Percentiles rank a stretch among this genome's conserved stretches.
These are phyloP conservation scores for Chaetomium sp. DNA, from an alignment of 2,329 filamentous ascomycete species.

Conservation along the genomic window DNA sequence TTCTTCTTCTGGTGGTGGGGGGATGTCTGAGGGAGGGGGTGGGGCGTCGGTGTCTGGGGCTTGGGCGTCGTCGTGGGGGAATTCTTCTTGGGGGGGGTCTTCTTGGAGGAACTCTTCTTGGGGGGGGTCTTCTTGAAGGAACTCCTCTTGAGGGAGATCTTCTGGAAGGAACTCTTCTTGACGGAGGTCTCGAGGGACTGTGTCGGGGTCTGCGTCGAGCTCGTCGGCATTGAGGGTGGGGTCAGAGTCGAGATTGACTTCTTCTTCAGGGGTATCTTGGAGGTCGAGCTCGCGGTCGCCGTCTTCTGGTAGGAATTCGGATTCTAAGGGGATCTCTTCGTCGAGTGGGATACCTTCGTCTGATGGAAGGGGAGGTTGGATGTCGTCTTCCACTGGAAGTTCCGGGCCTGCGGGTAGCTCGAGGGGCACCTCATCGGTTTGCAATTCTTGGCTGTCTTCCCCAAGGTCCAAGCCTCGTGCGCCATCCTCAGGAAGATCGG, in stretches of 20 bases:
- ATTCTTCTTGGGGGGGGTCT: too few relatives aligned
- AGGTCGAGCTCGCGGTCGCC: not conserved
- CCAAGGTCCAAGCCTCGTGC: not conserved
- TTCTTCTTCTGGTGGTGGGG: conserved; percentile 9
- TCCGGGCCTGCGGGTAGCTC: not conserved
- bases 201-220: not conserved
- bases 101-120: too few relatives aligned
- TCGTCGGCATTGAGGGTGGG: not conserved
- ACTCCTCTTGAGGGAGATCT: not conserved
- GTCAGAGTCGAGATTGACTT: not conserved
- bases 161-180: not conserved
- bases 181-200: not conserved
- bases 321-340: not conserved
- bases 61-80: too few relatives aligned
- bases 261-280: not conserved
- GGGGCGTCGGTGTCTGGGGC: too few relatives aligned
- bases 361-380: not conserved
- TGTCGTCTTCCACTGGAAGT: not conserved
- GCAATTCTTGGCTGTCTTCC: not conserved
- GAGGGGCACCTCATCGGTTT: not conserved
- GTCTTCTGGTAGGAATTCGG: not conserved
- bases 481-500: not conserved
- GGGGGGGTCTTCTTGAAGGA: too few relatives aligned
- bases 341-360: not conserved
- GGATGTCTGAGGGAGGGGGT: not conserved